These are phyloP conservation scores for Aspergillus baeticus DNA, from an alignment of 495 filamentous ascomycete genomes.

Conservation along the genomic window DNA sequence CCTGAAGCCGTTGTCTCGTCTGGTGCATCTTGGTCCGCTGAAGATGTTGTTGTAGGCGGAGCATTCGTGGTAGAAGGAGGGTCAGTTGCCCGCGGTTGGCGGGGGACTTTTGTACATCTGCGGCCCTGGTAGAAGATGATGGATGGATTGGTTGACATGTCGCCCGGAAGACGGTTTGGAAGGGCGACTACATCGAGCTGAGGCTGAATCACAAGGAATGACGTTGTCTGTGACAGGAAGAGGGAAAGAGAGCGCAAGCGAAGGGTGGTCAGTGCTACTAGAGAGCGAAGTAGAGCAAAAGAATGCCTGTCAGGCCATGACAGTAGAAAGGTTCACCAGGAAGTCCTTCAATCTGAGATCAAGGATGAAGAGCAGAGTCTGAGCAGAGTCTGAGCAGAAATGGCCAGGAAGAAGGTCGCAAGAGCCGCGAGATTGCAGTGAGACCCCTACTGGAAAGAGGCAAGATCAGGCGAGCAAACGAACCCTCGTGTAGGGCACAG, in stretches of 20 bases:
- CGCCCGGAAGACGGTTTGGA: slow-evolving; percentile 9
- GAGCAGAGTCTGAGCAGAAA: neutral
- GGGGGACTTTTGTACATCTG: slow-evolving; percentile 22
- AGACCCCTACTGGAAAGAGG: neutral
- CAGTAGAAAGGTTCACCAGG: neutral
- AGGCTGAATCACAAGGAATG: neutral
- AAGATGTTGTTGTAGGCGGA: neutral
- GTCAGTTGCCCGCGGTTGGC: slow-evolving; percentile 9
- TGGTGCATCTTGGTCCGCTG: neutral
- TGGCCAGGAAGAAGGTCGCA: neutral
- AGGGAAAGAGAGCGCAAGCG: neutral
- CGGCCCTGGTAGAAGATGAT: slow-evolving; percentile 21
- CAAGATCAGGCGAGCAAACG: neutral
- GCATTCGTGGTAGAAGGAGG: slow-evolving; percentile 1
- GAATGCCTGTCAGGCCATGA: slow-evolving; percentile 2
- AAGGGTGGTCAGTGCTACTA: neutral
- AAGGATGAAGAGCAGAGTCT: neutral
- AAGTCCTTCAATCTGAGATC: neutral
- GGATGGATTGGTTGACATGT: slow-evolving; percentile 22
- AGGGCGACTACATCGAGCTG: slow-evolving; percentile 1
- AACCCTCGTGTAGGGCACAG: neutral
- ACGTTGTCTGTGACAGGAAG: neutral
- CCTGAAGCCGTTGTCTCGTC: neutral
- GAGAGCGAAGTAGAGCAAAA: neutral
- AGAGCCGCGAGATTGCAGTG: neutral